Evolutionary conservation across 768 basidiomycete species (phyloP).

Genomic region (Tephrocybe sp.): DNA sequence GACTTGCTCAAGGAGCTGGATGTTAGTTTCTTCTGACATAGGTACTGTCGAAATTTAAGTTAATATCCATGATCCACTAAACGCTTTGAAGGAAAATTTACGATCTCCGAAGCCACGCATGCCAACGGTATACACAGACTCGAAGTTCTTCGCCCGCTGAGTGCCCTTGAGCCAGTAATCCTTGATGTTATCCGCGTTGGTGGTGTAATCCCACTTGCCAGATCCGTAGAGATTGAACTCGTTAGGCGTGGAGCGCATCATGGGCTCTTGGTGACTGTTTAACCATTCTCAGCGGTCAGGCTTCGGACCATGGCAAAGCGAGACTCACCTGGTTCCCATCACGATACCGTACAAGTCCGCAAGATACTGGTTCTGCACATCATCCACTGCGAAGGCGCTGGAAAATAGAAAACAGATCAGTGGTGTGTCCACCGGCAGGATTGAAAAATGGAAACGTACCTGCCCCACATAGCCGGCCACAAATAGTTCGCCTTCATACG

Average conservation of each 20-base stretch:
- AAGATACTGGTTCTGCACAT: constrained; percentile 57
- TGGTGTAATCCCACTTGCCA: constrained; percentile 64
- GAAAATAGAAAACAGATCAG: background rate
- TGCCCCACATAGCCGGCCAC: constrained; percentile 60
- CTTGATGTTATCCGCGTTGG: constrained; percentile 54
- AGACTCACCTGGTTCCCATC: constrained; percentile 61
- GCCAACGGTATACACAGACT: constrained; percentile 66
- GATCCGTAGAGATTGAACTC: constrained; percentile 59
- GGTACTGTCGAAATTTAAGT: constrained; percentile 37
- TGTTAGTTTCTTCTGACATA: constrained; percentile 48
- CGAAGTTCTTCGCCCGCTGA: constrained; percentile 56
- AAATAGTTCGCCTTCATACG: constrained; percentile 69
- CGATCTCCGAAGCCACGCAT: constrained; percentile 66
- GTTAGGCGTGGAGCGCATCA: constrained; percentile 69
- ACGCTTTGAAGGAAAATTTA: constrained; percentile 22
- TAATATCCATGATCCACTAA: background rate
- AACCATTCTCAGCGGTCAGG: background rate
- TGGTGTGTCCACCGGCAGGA: background rate
- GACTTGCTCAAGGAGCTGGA: constrained; percentile 53
- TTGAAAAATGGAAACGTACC: constrained; percentile 20
- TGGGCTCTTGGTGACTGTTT: constrained; percentile 67
- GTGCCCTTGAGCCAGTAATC: constrained; percentile 63
- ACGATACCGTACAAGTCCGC: constrained; percentile 68
- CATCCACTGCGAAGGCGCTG: constrained; percentile 59
- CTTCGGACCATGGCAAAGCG: background rate